phyloP scores from a whole-genome alignment of 2,329 filamentous ascomycete genomes.

The Dactylellina parvicollis region DNA sequence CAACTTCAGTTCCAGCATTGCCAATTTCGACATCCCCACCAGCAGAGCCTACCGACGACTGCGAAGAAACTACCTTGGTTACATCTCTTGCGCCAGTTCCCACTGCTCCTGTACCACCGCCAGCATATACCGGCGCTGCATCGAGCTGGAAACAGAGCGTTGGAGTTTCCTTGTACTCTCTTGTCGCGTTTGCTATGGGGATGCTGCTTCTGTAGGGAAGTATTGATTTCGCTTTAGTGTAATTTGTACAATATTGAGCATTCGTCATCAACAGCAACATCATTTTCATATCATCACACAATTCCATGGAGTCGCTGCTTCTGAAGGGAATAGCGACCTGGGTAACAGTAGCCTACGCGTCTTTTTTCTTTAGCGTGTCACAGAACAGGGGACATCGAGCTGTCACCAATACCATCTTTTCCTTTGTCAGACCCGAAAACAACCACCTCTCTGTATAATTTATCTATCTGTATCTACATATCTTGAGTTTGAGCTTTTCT shows the following conservation, averaged over 20 bases:
- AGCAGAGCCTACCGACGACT: conserved; percentile 17
- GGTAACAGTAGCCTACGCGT: no score
- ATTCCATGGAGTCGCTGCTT: neutral
- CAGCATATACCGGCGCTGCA: conserved; percentile 31
- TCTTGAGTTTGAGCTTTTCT: no score
- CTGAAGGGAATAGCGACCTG: neutral
- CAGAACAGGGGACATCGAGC: conserved; percentile 14
- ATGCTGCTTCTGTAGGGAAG: conserved; percentile 40
- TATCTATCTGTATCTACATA: conserved; percentile 38
- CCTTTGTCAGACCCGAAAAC: conserved; percentile 16
- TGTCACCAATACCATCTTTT: conserved; percentile 21
- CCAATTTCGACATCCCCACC: conserved; percentile 7
- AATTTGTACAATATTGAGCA: conserved; percentile 42
- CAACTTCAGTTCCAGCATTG: neutral
- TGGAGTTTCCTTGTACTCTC: conserved; percentile 23
- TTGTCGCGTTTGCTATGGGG: conserved; percentile 23
- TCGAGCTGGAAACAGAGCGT: conserved; percentile 29
- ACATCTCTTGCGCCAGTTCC: conserved; percentile 23
- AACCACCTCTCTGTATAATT: neutral
- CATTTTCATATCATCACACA: neutral
- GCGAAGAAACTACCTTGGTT: conserved; percentile 36
- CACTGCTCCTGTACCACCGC: conserved; percentile 15
- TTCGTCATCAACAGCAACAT: conserved; percentile 5
- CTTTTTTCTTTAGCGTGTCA: neutral
- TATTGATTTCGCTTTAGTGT: conserved; percentile 1